Conservation (phyloP, 176 grass and related monocot genomes). For the Hordeum vulgare region MorexV3_pseudomolecules_assembly NC_058519.1:477307229-477307728, state of each 20-base stretch:
- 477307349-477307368: background rate
- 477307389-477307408: conserved; percentile 51
- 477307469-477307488: conserved; percentile 9
- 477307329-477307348: background rate
- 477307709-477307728: background rate
- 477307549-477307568: background rate
- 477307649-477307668: background rate
- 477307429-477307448: conserved; percentile 66
- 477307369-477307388: background rate
- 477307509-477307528: background rate
- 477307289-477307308: background rate
- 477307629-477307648: background rate
- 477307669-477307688: background rate
- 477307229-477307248: background rate
- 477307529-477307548: conserved; percentile 16
- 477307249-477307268: background rate
- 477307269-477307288: background rate
- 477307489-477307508: background rate
- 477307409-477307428: conserved; percentile 65
- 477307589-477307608: background rate
- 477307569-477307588: background rate
- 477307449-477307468: conserved; percentile 6
- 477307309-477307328: background rate
- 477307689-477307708: background rate
- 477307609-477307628: background rate